Evolutionary conservation across 768 basidiomycete genomes (phyloP).

Genomic region (Rhizopogon roseolus): DNA sequence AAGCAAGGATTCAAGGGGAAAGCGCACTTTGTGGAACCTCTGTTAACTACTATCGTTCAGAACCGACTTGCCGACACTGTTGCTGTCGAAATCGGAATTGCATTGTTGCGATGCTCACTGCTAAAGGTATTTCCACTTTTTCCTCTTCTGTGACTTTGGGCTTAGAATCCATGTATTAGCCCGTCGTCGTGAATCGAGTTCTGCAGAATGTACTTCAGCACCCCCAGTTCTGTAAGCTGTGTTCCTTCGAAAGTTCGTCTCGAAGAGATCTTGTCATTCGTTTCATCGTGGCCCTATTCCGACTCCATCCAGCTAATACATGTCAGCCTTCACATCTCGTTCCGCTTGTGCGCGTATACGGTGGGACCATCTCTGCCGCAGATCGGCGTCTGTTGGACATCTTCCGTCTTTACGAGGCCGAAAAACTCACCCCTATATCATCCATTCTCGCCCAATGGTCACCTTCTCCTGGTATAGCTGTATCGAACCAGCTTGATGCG

Average conservation of each 20-base stretch:
- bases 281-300: conserved; percentile 66
- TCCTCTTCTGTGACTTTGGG: neutral
- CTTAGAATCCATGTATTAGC: conserved; percentile 32
- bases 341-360: conserved; percentile 70
- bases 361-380: conserved; percentile 59
- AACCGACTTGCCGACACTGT: conserved; percentile 42
- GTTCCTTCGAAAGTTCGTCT: conserved; percentile 19
- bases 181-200: conserved; percentile 66
- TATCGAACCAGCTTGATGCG: conserved; percentile 54
- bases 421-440: conserved; percentile 61
- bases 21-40: conserved; percentile 62
- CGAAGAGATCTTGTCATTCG: conserved; percentile 44
- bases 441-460: conserved; percentile 69
- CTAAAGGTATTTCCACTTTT: conserved; percentile 54
- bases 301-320: conserved; percentile 73
- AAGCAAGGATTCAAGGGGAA: conserved; percentile 27
- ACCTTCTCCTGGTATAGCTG: conserved; percentile 34
- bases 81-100: conserved; percentile 40
- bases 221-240: conserved; percentile 50
- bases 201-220: conserved; percentile 76
- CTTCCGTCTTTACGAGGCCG: conserved; percentile 72
- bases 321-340: conserved; percentile 83
- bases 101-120: conserved; percentile 33
- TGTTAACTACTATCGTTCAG: conserved; percentile 61
- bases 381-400: conserved; percentile 71